Base-by-base conservation (phyloP, 2,329 filamentous ascomycete genomes). In the Helotiales sp. region DNA sequence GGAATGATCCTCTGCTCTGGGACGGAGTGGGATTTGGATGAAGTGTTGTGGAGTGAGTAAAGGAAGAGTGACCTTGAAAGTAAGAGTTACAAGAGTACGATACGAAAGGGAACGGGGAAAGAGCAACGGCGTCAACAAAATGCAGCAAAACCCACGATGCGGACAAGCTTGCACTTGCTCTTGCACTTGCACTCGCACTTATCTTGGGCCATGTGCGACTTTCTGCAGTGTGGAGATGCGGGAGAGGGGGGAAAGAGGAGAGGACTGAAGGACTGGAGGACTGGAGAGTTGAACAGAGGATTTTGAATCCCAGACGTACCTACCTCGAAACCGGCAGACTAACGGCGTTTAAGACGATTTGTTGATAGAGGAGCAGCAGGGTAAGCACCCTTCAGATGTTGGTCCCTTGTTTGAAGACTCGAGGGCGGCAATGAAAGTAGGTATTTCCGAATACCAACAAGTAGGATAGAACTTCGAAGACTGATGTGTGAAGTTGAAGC, bases 141-240 rank as follows among this genome's bases (percentile, higher is more conserved):
- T 20, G 49, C 20, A 17, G 22, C 22, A 8, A n/a, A 11, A 59
- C n/a, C 26, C 52, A 24, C 52, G 30, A 57, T 34, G 28, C 52
- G n/a, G n/a, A n/a, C n/a, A n/a, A n/a, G n/a, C n/a, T n/a, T 57
- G 52, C n/a, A 37, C 26, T 32, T 52, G 13, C 15, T 30, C 11
- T 30, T 10, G 28, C 17, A 45, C 17, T 20, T 22, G 28, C 28
- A 32, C 28, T 30, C 26, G 15, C 15, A 11, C 26, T 54, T n/a
- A 6, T 20, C 28, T 20, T 3, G 30, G 20, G 22, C 28, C 30
- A 57, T 24, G 30, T 57, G 30, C 15, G 30, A 57, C 30, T 57
- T 34, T 57, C 52, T 57, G 52, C 52, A 57, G 52, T n/a, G 55
- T 37, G 43, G 55, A 61, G 63, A 49, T 45, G 63, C 24, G 43